Percentiles rank a stretch among this genome's conserved stretches.
These are phyloP conservation scores for Lepidium africanum DNA, from an alignment of 345 rosid species.

Conservation along the genomic window DNA sequence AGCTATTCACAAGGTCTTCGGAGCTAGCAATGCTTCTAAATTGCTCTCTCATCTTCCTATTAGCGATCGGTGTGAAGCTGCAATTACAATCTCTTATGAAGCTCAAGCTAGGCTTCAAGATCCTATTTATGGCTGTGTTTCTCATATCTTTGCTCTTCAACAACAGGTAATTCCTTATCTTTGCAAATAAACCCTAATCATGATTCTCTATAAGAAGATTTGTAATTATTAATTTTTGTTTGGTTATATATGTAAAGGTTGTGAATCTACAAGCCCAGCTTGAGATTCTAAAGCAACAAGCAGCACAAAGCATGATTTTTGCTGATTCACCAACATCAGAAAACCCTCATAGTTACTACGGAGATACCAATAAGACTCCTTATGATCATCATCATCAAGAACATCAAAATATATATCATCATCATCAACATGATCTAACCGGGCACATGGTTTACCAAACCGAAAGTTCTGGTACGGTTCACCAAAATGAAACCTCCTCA, in stretches of 20 bases:
- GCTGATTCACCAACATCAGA: slow-evolving; percentile 37
- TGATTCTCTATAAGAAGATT: neutral
- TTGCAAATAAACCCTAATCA: slow-evolving; percentile 13
- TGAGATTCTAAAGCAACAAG: slow-evolving; percentile 76
- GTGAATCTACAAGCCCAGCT: slow-evolving; percentile 81
- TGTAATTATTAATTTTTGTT: neutral
- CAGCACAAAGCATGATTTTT: slow-evolving; percentile 44
- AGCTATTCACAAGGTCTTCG: slow-evolving; percentile 92
- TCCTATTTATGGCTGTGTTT: slow-evolving; percentile 92
- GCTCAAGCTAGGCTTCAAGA: slow-evolving; percentile 97
- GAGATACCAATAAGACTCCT: slow-evolving; percentile 28
- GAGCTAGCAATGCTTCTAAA: slow-evolving; percentile 94
- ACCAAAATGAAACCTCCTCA: slow-evolving; percentile 25
- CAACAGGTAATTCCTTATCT: slow-evolving; percentile 60
- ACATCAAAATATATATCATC: slow-evolving; percentile 28
- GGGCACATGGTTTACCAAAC: slow-evolving; percentile 36
- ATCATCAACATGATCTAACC: slow-evolving; percentile 18
- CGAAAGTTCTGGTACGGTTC: slow-evolving; percentile 27
- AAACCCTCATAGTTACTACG: slow-evolving; percentile 48
- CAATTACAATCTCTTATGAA: slow-evolving; percentile 86
- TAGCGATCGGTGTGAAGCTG: slow-evolving; percentile 75
- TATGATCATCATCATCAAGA: slow-evolving; percentile 24
- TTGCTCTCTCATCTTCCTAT: slow-evolving; percentile 72
- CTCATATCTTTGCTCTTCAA: slow-evolving; percentile 91
- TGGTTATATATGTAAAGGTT: slow-evolving; percentile 47